phyloP scores from a whole-genome alignment of 805 yeast species.

The Metschnikowia rubicola region DNA sequence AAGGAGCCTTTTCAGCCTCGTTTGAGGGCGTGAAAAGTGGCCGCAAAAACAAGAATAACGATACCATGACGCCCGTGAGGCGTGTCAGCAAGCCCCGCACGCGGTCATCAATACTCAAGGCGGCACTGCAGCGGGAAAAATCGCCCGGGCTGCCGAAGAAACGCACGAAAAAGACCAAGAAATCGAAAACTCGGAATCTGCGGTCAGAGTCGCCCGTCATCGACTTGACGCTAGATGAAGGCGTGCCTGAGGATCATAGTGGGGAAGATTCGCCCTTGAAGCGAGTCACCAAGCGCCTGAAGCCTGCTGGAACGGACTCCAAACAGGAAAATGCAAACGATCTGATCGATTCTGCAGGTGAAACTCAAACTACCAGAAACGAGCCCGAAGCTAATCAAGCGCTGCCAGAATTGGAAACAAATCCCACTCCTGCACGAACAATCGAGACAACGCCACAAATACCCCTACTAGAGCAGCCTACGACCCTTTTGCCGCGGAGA shows the following conservation, averaged over 20 bases:
- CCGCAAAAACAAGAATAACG: neutral
- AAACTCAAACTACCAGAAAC: no score
- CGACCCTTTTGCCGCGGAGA: neutral
- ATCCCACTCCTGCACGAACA: no score
- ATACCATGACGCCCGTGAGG: neutral
- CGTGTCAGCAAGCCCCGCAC: conserved; percentile 13
- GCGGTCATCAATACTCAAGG: conserved; percentile 8
- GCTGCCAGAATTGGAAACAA: no score
- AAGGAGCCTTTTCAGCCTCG: conserved; percentile 1
- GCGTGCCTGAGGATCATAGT: neutral
- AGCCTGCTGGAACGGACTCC: neutral
- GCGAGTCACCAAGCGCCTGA: neutral
- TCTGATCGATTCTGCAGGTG: no score
- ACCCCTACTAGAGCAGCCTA: no score
- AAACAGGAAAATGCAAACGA: no score
- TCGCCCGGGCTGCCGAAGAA: conserved; percentile 4
- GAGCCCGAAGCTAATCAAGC: no score
- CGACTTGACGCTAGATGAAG: conserved; percentile 15
- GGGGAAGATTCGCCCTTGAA: conserved; percentile 9
- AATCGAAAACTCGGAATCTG: neutral
- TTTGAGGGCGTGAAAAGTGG: neutral
- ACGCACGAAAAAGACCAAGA: conserved; percentile 5
- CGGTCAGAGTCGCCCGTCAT: conserved; percentile 14
- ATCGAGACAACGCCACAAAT: no score
- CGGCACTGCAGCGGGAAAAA: neutral